These are phyloP conservation scores for Penicillium nordicum DNA, from an alignment of 2,329 filamentous ascomycete species.

Conservation along the genomic window DNA sequence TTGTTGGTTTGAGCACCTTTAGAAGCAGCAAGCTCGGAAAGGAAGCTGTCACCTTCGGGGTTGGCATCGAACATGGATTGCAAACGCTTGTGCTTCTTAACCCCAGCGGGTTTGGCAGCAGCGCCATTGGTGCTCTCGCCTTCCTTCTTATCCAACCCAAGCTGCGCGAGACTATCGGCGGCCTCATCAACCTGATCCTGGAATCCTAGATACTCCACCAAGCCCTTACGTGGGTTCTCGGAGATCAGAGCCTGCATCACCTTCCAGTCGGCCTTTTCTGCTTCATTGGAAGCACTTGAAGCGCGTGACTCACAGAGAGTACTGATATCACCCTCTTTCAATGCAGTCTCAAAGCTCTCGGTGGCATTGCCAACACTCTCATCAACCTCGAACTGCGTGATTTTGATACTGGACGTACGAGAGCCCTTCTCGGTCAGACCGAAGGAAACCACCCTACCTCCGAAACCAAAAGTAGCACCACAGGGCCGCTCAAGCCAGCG, in stretches of 20 bases:
- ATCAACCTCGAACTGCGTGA: conserved; percentile 86
- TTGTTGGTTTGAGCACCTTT: conserved; percentile 92
- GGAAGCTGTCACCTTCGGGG: conserved; percentile 76
- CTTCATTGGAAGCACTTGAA: conserved; percentile 70
- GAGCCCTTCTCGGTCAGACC: conserved; percentile 60
- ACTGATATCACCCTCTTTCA: conserved; percentile 72
- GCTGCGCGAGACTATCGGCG: conserved; percentile 42
- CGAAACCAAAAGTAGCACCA: conserved; percentile 90
- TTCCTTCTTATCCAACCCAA: conserved; percentile 40
- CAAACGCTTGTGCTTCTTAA: conserved; percentile 60
- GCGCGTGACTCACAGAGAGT: conserved; percentile 78
- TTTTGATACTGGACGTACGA: conserved; percentile 70
- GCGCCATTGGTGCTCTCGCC: conserved; percentile 43
- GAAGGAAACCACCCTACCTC: conserved; percentile 83
- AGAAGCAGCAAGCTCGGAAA: conserved; percentile 77
- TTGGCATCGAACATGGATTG: conserved; percentile 78
- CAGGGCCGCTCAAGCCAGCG: conserved; percentile 85
- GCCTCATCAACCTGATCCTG: conserved; percentile 56
- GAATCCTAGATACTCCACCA: conserved; percentile 90
- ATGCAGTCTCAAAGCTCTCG: conserved; percentile 78
- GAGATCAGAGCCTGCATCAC: conserved; percentile 86
- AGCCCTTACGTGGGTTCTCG: conserved; percentile 77
- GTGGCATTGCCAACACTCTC: conserved; percentile 78
- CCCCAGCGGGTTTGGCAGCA: conserved; percentile 43
- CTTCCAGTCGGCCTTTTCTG: conserved; percentile 94